Percentiles rank a stretch among this genome's conserved stretches.
phyloP scores from a whole-genome alignment of 2,329 filamentous ascomycete species.

The Sporothrix luriei region DNA sequence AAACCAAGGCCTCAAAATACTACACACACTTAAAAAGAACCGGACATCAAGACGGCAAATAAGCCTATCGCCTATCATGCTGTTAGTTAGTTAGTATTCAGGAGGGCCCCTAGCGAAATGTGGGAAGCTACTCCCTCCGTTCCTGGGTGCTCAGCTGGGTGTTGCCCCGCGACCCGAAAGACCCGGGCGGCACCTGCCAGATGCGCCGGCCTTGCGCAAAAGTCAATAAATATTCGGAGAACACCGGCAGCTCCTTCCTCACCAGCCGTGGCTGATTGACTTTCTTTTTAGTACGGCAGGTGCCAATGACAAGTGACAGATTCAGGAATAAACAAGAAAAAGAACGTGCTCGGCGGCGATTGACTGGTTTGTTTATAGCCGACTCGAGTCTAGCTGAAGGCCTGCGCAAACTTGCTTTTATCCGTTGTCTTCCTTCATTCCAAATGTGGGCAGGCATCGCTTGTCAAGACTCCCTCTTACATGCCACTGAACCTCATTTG shows the following conservation, averaged over 20 bases:
- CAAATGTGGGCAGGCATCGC: neutral
- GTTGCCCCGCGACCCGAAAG: neutral
- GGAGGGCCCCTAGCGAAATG: neutral
- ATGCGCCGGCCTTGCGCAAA: neutral
- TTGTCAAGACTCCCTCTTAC: neutral
- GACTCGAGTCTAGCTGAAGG: slow-evolving; percentile 10
- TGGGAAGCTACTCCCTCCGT: slow-evolving; percentile 1
- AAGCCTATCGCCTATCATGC: neutral
- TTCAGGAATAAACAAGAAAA: slow-evolving; percentile 22
- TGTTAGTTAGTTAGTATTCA: slow-evolving; percentile 8
- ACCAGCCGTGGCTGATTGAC: neutral
- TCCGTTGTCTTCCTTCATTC: neutral
- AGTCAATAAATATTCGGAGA: slow-evolving; percentile 6
- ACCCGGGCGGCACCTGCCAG: slow-evolving; percentile 16
- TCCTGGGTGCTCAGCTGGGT: neutral
- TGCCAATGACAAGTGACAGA: neutral
- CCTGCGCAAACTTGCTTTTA: slow-evolving; percentile 7
- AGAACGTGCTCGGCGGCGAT: neutral
- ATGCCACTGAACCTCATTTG: neutral
- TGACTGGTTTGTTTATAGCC: neutral
- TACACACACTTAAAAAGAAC: too few relatives aligned
- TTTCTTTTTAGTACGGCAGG: neutral
- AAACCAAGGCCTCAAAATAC: neutral
- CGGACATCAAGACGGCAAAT: neutral
- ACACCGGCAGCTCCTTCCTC: slow-evolving; percentile 3